Conservation (phyloP, 768 basidiomycete species). For the Stropharia rugosoannulata region DNA sequence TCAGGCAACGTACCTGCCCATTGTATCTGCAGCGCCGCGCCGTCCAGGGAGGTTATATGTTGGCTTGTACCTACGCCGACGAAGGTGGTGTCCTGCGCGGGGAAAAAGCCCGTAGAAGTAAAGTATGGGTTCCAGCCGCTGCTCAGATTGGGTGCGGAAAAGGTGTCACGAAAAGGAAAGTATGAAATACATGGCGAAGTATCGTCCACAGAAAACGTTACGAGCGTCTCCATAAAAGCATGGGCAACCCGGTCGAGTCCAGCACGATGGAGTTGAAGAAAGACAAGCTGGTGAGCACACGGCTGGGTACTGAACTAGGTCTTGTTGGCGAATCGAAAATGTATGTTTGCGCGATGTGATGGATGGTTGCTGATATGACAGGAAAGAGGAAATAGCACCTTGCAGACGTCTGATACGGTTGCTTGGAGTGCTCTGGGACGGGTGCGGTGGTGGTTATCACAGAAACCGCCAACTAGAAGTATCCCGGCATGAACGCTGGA, state of each 20-base stretch:
- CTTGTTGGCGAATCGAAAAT: not conserved
- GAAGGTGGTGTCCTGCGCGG: slow-evolving; percentile 28
- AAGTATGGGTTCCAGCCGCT: slow-evolving; percentile 74
- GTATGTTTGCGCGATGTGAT: not conserved
- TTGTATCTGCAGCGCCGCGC: slow-evolving; percentile 51
- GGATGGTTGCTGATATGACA: not conserved
- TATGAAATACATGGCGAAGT: slow-evolving; percentile 65
- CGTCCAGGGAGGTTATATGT: slow-evolving; percentile 62
- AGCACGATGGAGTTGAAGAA: slow-evolving; percentile 14
- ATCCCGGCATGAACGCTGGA: too few relatives aligned
- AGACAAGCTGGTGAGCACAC: not conserved
- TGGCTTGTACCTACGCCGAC: slow-evolving; percentile 54
- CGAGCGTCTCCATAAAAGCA: slow-evolving; percentile 25
- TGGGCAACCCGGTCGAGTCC: slow-evolving; percentile 18
- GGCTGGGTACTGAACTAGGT: not conserved
- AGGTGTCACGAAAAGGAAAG: slow-evolving; percentile 57
- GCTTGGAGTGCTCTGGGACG: too few relatives aligned
- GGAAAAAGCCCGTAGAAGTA: slow-evolving; percentile 46
- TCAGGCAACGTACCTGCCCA: slow-evolving; percentile 57
- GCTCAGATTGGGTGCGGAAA: slow-evolving; percentile 44
- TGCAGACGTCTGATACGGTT: too few relatives aligned
- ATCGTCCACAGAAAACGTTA: slow-evolving; percentile 57
- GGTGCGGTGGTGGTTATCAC: not conserved
- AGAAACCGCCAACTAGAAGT: not conserved
- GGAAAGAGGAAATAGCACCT: too few relatives aligned